Evolutionary conservation across 495 filamentous ascomycete genomes (phyloP).

Genomic region (Penicillium paxilli): DNA sequence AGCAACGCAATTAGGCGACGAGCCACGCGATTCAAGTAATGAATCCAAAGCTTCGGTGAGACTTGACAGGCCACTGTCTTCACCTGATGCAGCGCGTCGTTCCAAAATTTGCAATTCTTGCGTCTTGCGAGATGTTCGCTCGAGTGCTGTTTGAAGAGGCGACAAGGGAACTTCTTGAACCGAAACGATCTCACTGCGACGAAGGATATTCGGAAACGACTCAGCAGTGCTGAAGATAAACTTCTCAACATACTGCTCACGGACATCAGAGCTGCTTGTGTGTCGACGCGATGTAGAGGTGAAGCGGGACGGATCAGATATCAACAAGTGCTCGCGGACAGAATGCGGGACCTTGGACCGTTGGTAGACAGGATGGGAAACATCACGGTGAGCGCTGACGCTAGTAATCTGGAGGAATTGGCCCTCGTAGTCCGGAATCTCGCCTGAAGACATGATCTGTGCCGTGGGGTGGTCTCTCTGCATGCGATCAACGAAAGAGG

Average conservation of each 20-base stretch:
- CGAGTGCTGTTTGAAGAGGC: conserved; percentile 83
- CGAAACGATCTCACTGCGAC: conserved; percentile 79
- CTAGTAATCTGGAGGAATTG: conserved; percentile 86
- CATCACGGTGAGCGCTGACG: conserved; percentile 78
- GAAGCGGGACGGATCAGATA: conserved; percentile 70
- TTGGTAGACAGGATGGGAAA: conserved; percentile 84
- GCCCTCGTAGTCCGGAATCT: conserved; percentile 82
- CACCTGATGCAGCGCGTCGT: conserved; percentile 71
- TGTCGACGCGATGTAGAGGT: conserved; percentile 68
- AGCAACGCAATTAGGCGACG: conserved; percentile 66
- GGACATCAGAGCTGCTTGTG: conserved; percentile 60
- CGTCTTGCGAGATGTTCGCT: conserved; percentile 89
- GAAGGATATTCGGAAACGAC: conserved; percentile 86
- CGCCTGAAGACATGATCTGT: conserved; percentile 70
- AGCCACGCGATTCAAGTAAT: conserved; percentile 64
- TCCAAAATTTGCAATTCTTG: conserved; percentile 76
- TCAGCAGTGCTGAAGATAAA: conserved; percentile 81
- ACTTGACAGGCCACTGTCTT: conserved; percentile 60
- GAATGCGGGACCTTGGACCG: conserved; percentile 77
- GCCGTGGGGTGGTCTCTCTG: conserved; percentile 88
- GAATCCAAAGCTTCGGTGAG: conserved; percentile 73
- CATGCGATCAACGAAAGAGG: conserved; percentile 87
- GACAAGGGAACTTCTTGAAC: conserved; percentile 64
- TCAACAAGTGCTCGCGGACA: conserved; percentile 81
- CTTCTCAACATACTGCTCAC: conserved; percentile 81